phyloP scores from a whole-genome alignment of 2,329 filamentous ascomycete species.

The Pezicula rhizophila region DNA sequence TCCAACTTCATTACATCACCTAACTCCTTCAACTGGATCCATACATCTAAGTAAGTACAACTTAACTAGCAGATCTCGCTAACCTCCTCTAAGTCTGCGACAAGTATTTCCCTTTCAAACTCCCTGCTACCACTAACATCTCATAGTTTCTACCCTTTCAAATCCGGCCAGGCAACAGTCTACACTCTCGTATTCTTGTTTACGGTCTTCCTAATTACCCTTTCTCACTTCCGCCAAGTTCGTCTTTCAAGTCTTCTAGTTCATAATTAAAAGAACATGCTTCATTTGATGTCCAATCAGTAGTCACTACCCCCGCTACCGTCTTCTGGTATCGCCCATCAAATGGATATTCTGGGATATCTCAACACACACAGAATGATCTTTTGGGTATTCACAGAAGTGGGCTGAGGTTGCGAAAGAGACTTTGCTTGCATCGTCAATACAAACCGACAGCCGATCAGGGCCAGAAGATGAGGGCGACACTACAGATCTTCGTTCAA shows the following conservation, averaged over 20 bases:
- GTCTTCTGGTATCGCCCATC: constrained; percentile 28
- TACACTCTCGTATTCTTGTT: constrained; percentile 21
- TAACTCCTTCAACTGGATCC: constrained; percentile 24
- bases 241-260: constrained; percentile 24
- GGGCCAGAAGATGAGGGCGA: neutral
- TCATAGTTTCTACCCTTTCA: constrained; percentile 30
- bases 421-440: neutral
- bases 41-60: constrained; percentile 29
- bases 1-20: constrained; percentile 8
- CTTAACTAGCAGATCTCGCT: constrained; percentile 29
- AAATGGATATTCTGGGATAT: constrained; percentile 32
- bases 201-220: constrained; percentile 16
- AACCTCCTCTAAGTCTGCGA: constrained; percentile 29
- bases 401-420: constrained; percentile 6
- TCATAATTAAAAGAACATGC: constrained; percentile 25
- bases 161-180: constrained; percentile 24
- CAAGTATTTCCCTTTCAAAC: constrained; percentile 15
- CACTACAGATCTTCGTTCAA: neutral
- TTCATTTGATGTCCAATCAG: constrained; percentile 30
- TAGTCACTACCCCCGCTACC: constrained; percentile 28
- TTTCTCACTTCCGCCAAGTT: constrained; percentile 23
- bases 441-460: neutral
- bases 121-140: neutral
- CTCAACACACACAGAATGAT: constrained; percentile 31
- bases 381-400: constrained; percentile 23